Evolutionary conservation across 1,284 basidiomycete genomes (phyloP), one percentile per base, ranked within the genome.

Genomic region (Sanguinoderma infundibulare): DNA sequence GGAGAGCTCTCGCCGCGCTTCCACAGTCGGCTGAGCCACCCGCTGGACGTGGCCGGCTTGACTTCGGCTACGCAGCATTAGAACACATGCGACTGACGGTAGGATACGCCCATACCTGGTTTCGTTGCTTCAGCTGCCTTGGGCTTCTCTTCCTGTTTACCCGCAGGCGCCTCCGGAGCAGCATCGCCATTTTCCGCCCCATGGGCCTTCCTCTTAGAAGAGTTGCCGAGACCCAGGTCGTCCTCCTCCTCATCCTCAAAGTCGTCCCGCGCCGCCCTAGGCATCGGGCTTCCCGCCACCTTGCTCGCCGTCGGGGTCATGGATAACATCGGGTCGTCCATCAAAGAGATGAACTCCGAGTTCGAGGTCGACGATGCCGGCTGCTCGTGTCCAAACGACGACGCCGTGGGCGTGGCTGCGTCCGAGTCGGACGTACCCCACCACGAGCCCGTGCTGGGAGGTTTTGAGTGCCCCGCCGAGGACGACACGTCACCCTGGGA

Each of bases 191-290:
- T 64, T 28, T 67, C 61, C 15, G 38, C 12, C 28, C 59, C 65
- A 36, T 65, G 44, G 38, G 59, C 54, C 57, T 67, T 60, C 53
- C 61, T 69, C 34, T 65, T 67, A 32, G 34, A 49, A 0, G 69
- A 79, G 72, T 98, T 99, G 12, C 96, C 94, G 61, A 99, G 83
- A 2, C 98, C 97, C 39, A 98, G 83, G 69, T 98, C 95, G 5
- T 90, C 89, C 20, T 92, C 92, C 4, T 92, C 88, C 4, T 87
- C 86, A 32, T 84, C 77, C 26, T 63, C 56, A 12, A 62, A 55
- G 22, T 51, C 32, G 20, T 61, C 32, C 53, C 61, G 40, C 17
- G 30, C 22, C 12, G 64, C 34, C 74, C 75, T 52, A 71, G 63
- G 47, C 71, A 62, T 35, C 69, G 62, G 20, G 49, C 64, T 67